Percentiles rank a stretch among this genome's conserved stretches.
Evolutionary conservation across 805 yeast species (phyloP).

Genomic region (Lipomyces yamadae): DNA sequence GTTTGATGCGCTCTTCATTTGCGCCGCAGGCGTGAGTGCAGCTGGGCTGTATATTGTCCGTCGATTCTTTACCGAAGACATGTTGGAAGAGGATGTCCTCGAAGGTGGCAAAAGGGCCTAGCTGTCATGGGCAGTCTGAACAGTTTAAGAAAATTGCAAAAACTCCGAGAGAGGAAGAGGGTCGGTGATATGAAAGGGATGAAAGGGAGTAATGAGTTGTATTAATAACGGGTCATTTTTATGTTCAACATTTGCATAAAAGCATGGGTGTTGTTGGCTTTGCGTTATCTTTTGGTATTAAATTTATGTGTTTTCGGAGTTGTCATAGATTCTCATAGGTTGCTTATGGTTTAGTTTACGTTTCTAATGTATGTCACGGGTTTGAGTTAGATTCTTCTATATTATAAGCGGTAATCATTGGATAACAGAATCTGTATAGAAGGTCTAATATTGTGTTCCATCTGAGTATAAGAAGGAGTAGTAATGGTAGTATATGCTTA

Average conservation of each 20-base stretch:
- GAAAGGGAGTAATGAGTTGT: neutral
- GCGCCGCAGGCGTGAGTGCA: slow-evolving; percentile 43
- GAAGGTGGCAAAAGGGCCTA: slow-evolving; percentile 38
- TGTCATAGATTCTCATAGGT: neutral
- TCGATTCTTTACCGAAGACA: slow-evolving; percentile 29
- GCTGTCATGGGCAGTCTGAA: slow-evolving; percentile 2
- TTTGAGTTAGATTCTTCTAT: neutral
- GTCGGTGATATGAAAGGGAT: neutral
- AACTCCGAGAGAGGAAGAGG: neutral
- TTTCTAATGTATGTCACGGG: neutral
- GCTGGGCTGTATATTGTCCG: slow-evolving; percentile 38
- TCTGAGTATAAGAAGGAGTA: neutral
- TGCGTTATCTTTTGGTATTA: slow-evolving; percentile 7
- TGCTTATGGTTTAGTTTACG: neutral
- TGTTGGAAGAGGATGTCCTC: slow-evolving; percentile 33
- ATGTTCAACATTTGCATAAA: slow-evolving; percentile 9
- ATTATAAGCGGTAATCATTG: neutral
- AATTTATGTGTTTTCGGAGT: slow-evolving; percentile 12
- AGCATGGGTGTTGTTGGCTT: slow-evolving; percentile 6
- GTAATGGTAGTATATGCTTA: neutral
- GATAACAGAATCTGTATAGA: neutral
- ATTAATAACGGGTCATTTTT: neutral
- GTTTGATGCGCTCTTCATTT: slow-evolving; percentile 47
- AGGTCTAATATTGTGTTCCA: neutral
- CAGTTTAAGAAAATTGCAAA: neutral